These are phyloP conservation scores for Nissolia schottii DNA, from an alignment of 306 rosid species.

Conservation along the genomic window DNA sequence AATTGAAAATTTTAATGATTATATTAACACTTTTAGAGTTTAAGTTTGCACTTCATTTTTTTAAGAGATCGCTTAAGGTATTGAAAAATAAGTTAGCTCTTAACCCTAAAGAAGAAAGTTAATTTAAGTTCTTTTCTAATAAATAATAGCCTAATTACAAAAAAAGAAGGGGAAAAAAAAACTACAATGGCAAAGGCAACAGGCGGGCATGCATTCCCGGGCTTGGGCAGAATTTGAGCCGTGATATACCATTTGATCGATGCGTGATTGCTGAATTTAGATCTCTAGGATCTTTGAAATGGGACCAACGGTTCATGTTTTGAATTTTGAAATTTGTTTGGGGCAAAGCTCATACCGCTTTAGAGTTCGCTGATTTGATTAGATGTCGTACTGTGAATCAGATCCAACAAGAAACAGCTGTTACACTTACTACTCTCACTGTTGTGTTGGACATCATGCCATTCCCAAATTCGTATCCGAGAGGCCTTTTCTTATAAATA, in stretches of 20 bases:
- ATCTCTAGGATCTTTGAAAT: neutral
- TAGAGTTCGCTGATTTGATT: neutral
- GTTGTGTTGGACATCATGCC: neutral
- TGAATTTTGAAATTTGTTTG: no score
- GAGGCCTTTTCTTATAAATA: no score
- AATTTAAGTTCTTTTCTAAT: no score
- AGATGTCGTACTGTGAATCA: neutral
- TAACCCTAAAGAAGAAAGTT: no score
- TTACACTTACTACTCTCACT: neutral
- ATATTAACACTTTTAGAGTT: no score
- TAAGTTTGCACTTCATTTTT: no score
- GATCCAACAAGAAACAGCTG: neutral
- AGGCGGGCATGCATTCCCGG: neutral
- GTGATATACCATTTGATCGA: neutral
- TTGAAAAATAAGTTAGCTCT: no score
- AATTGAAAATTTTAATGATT: no score
- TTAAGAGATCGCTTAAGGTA: no score
- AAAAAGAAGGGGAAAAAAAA: no score
- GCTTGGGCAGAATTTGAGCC: neutral
- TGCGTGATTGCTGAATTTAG: neutral
- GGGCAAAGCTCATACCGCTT: neutral
- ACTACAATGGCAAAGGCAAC: neutral
- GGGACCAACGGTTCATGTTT: neutral
- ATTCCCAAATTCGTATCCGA: neutral
- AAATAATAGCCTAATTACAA: no score